A percentile compares a stretch with the other conserved stretches of the same genome.
Conservation (phyloP, 805 yeast species). For the Wickerhamomyces rabaulensis region DNA sequence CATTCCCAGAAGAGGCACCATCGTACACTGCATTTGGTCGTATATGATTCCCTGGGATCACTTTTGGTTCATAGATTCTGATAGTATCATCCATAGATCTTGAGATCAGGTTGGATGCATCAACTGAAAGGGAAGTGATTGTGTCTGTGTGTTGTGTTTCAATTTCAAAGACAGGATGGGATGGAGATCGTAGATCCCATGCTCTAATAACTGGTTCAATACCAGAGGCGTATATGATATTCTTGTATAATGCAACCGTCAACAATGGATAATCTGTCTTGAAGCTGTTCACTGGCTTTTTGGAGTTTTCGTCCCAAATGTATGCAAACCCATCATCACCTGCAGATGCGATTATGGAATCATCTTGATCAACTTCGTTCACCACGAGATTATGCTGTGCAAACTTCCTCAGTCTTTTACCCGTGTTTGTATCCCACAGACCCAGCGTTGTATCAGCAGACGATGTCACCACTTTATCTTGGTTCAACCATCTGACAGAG, state of each 20-base stretch:
- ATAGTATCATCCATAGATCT: slow-evolving; percentile 54
- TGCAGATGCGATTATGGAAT: slow-evolving; percentile 42
- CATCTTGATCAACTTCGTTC: slow-evolving; percentile 44
- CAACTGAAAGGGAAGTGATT: slow-evolving; percentile 51
- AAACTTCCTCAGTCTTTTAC: slow-evolving; percentile 48
- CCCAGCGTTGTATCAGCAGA: slow-evolving; percentile 62
- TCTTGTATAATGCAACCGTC: slow-evolving; percentile 41
- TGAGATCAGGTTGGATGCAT: slow-evolving; percentile 42
- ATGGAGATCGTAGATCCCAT: slow-evolving; percentile 48
- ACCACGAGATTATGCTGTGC: slow-evolving; percentile 47
- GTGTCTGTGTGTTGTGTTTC: slow-evolving; percentile 41
- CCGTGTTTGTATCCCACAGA: slow-evolving; percentile 57
- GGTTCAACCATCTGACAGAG: slow-evolving; percentile 47
- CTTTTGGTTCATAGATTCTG: slow-evolving; percentile 47
- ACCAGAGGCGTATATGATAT: slow-evolving; percentile 52
- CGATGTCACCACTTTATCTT: slow-evolving; percentile 42
- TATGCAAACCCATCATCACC: slow-evolving; percentile 60
- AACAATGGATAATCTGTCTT: slow-evolving; percentile 54
- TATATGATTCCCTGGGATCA: slow-evolving; percentile 30
- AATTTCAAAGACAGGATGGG: slow-evolving; percentile 40
- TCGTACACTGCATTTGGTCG: slow-evolving; percentile 42
- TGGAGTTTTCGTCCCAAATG: slow-evolving; percentile 65
- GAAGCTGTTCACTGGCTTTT: slow-evolving; percentile 33
- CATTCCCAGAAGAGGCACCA: slow-evolving; percentile 53
- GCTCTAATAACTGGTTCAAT: slow-evolving; percentile 60